Evolutionary conservation across 768 basidiomycete species (phyloP).

Genomic region (Zangia roseola): DNA sequence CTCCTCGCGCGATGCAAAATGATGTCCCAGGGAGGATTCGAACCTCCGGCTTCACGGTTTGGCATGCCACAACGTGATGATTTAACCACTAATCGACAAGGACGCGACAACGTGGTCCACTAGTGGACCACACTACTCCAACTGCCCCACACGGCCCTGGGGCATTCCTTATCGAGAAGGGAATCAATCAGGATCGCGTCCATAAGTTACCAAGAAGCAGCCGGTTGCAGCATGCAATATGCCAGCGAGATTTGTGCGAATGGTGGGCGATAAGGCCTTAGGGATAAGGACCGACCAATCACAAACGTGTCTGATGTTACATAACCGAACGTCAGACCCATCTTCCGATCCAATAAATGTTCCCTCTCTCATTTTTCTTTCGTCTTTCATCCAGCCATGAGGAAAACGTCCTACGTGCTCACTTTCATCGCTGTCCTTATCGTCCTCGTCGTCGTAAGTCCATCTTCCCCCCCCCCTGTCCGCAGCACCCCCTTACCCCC

Average conservation of each 20-base stretch:
- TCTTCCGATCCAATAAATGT: no score
- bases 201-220: no score
- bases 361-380: neutral
- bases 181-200: no score
- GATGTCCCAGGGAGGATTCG: slow-evolving; percentile 38
- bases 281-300: slow-evolving; percentile 6
- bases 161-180: no score
- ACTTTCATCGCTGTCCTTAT: slow-evolving; percentile 57
- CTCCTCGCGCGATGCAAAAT: slow-evolving; percentile 13
- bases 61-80: slow-evolving; percentile 40
- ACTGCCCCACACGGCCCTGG: no score
- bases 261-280: slow-evolving; percentile 25
- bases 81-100: slow-evolving; percentile 47
- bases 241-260: slow-evolving; percentile 24
- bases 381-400: slow-evolving; percentile 40
- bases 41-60: slow-evolving; percentile 41
- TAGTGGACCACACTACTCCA: no score
- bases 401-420: slow-evolving; percentile 67
- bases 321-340: no score
- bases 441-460: slow-evolving; percentile 52
- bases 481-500: neutral
- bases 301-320: no score
- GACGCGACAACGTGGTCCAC: slow-evolving; percentile 11
- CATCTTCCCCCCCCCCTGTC: neutral
- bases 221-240: neutral